phyloP scores from a whole-genome alignment of 73 alveolate genomes.

The Tetrahymena elliotti region DNA sequence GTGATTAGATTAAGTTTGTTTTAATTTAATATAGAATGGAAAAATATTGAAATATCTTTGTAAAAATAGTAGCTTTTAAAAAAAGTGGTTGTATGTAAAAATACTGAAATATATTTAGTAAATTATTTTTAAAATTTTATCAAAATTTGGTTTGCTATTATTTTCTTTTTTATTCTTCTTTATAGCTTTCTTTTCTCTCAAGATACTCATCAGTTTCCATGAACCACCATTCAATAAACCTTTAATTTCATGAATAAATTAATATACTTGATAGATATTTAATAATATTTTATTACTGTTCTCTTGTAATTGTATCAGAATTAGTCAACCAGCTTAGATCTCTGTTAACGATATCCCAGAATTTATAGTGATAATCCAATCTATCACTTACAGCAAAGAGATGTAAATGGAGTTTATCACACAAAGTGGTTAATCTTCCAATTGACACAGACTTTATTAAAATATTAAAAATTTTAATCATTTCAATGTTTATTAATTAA shows the following conservation, averaged over 20 bases:
- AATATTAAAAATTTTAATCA: neutral
- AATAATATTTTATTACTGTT: neutral
- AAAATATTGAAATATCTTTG: too few species aligned
- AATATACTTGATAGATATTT: too few species aligned
- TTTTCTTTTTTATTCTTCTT: neutral
- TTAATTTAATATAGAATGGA: too few species aligned
- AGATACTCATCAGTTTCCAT: neutral
- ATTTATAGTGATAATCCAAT: constrained; percentile 81
- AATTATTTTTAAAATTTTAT: neutral
- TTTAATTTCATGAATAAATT: neutral
- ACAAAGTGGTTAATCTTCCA: constrained; percentile 54
- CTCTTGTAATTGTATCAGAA: neutral
- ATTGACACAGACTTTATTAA: constrained; percentile 2
- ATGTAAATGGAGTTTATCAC: constrained; percentile 80
- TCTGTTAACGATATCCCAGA: constrained; percentile 76
- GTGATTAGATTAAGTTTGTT: too few species aligned
- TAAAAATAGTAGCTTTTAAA: neutral
- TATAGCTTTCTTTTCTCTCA: neutral
- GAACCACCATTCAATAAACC: neutral
- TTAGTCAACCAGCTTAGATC: neutral
- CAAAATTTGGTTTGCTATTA: neutral
- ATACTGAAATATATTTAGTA: neutral
- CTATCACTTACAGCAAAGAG: constrained; percentile 83
- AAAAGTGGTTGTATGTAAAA: neutral
- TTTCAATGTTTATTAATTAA: neutral